Evolutionary conservation across 306 rosid species (phyloP).

Genomic region (Crotalaria pallida): DNA sequence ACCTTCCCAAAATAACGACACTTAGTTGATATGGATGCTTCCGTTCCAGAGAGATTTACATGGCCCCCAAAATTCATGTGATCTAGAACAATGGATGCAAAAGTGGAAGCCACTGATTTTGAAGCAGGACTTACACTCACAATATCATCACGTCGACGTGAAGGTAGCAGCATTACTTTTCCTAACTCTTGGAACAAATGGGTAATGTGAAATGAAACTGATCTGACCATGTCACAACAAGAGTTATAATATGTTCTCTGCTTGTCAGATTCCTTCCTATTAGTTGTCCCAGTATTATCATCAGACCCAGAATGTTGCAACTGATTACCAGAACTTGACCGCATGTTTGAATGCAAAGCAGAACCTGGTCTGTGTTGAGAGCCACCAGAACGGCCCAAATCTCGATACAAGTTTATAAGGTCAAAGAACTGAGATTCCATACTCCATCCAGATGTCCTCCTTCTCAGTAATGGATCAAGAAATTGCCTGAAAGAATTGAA

Average conservation of each 20-base stretch:
- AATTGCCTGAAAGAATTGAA: constrained; percentile 91
- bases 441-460: constrained; percentile 90
- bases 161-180: constrained; percentile 83
- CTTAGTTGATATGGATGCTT: constrained; percentile 76
- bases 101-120: constrained; percentile 75
- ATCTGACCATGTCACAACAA: constrained; percentile 88
- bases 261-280: constrained; percentile 67
- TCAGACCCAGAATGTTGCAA: constrained; percentile 55
- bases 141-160: constrained; percentile 95
- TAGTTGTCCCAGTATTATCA: constrained; percentile 48
- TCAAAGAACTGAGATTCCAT: constrained; percentile 95
- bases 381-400: constrained; percentile 78
- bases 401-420: constrained; percentile 82
- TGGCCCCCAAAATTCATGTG: constrained; percentile 85
- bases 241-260: constrained; percentile 66
- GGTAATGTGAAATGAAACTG: constrained; percentile 91
- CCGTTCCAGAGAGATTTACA: constrained; percentile 57
- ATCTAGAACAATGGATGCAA: constrained; percentile 72
- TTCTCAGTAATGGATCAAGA: constrained; percentile 82
- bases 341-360: constrained; percentile 48
- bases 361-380: constrained; percentile 58
- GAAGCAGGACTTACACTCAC: constrained; percentile 81
- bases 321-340: constrained; percentile 50
- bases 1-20: constrained; percentile 96
- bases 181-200: constrained; percentile 98